Evolutionary conservation across 1,284 basidiomycete species (phyloP).

Genomic region (Inonotus obliquus): DNA sequence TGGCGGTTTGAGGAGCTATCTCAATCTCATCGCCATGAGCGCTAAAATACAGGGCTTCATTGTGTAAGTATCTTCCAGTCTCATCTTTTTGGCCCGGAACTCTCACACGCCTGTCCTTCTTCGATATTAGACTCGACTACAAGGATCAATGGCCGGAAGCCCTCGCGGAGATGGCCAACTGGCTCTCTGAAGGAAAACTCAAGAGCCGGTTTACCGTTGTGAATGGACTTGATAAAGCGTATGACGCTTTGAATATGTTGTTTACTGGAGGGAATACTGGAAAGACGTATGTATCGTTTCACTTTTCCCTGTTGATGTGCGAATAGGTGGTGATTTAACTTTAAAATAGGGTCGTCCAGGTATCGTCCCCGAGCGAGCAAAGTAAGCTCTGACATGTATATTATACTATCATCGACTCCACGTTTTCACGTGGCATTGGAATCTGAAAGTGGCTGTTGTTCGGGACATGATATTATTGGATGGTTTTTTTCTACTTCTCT

Average conservation of each 20-base stretch:
- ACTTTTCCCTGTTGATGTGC: not conserved
- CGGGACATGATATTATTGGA: no score
- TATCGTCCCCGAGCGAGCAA: not conserved
- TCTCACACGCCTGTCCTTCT: not conserved
- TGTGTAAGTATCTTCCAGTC: slow-evolving; percentile 42
- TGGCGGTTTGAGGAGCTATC: slow-evolving; percentile 55
- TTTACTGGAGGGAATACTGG: slow-evolving; percentile 81
- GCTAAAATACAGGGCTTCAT: slow-evolving; percentile 83
- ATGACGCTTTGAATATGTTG: slow-evolving; percentile 62
- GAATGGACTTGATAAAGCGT: slow-evolving; percentile 69
- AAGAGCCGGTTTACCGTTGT: slow-evolving; percentile 80
- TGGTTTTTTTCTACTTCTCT: no score
- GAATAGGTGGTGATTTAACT: not conserved
- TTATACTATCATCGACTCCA: no score
- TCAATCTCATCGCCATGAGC: slow-evolving; percentile 68
- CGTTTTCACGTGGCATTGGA: no score
- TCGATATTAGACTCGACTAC: slow-evolving; percentile 57
- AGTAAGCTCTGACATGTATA: slow-evolving; percentile 1
- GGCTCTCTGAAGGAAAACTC: slow-evolving; percentile 65
- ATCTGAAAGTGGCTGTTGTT: no score
- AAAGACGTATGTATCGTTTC: slow-evolving; percentile 57
- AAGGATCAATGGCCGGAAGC: slow-evolving; percentile 48
- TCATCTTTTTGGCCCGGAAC: slow-evolving; percentile 3
- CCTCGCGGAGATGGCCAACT: slow-evolving; percentile 47
- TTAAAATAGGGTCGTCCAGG: slow-evolving; percentile 1